Evolutionary conservation across 805 yeast genomes (phyloP), one percentile per base, ranked within the genome.

Genomic region (Pichia eremophila): DNA sequence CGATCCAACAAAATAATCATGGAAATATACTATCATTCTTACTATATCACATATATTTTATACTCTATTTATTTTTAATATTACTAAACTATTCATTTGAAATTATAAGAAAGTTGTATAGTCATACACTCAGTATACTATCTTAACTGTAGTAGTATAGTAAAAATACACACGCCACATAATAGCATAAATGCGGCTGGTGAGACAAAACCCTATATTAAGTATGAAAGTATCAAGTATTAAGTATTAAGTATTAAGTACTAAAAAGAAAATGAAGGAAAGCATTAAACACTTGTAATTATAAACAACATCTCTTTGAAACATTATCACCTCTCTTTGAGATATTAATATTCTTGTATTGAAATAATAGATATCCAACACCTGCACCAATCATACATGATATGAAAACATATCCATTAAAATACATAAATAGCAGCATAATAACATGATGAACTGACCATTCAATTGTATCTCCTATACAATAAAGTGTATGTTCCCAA

Each of bases 1-100:
- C 68, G 95, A 85, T 62, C 93, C 91, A 41, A 72, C 85, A 36
- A 83, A 85, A 69, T 83, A 69, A 63, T 17, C 19, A 8, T 17
- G 17, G 3, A 14, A 14, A 34, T 34, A 14, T 15, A 22, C 25
- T 34, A 14, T 14, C 14, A 34, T 15, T 34, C n/a, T 34, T 34
- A 29, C 32, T 10, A 29, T 29, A 29, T 29, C 31, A 29, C 31
- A 10, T 29, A 19, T 19, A 19, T 19, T 19, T 19, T 19, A 22
- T 22, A 22, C 25, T 10, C 32, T 12, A 12, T 29, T 12, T 10
- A 29, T 10, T 29, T 29, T 10, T 29, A 29, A 29, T 10, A 29
- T 29, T 9, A 29, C 4, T 29, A 29, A 12, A 29, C 5, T 29
- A 29, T 29, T 29, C 14, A 29, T 29, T 10, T 29, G 10, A 29